Evolutionary conservation across 345 rosid species (phyloP).

Genomic region (Nephelium lappaceum): DNA sequence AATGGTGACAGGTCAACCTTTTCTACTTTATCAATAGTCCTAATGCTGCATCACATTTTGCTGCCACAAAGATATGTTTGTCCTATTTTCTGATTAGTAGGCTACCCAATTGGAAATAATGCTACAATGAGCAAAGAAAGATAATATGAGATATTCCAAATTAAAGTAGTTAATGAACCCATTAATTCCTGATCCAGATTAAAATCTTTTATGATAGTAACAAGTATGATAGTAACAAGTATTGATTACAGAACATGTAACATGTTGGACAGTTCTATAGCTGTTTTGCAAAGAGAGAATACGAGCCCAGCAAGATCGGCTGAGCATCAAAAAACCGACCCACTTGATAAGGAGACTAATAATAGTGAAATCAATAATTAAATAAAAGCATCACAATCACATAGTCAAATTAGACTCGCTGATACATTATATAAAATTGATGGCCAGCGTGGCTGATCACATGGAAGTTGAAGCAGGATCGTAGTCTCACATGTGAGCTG

Average conservation of each 20-base stretch:
- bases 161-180: too few relatives aligned
- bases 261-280: background rate
- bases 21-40: background rate
- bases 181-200: too few relatives aligned
- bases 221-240: background rate
- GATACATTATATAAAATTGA: constrained; percentile 18
- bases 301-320: background rate
- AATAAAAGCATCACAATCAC: background rate
- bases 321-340: constrained; percentile 14
- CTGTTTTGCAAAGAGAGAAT: background rate
- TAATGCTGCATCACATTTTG: background rate
- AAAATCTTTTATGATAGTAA: too few relatives aligned
- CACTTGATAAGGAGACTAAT: constrained; percentile 14
- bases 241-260: background rate
- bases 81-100: too few relatives aligned
- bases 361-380: background rate
- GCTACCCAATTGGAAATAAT: too few relatives aligned
- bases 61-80: too few relatives aligned
- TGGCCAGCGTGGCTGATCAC: constrained; percentile 39
- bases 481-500: constrained; percentile 40
- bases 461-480: constrained; percentile 36
- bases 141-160: too few relatives aligned
- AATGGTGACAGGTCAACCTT: background rate
- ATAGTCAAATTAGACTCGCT: background rate
- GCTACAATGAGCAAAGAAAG: too few relatives aligned